A percentile compares a stretch with the other conserved stretches of the same genome.
These are phyloP conservation scores for Diaporthe ilicicola DNA, from an alignment of 2,329 filamentous ascomycete genomes.

Conservation along the genomic window DNA sequence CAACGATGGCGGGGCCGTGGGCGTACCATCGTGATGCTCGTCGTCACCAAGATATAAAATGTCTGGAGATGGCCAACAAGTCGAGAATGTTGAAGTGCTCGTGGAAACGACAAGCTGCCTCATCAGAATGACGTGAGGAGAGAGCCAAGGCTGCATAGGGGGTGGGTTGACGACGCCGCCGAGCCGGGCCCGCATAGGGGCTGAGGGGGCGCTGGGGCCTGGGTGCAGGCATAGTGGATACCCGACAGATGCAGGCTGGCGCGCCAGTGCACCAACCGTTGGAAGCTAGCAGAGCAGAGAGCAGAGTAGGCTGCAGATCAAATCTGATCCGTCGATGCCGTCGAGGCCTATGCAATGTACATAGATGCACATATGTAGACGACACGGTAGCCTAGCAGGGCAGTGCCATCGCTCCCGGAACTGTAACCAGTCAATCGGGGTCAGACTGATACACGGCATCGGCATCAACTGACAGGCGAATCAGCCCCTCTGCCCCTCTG, in stretches of 20 bases:
- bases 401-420: not conserved
- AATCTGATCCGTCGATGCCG: not conserved
- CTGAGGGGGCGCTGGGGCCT: not conserved
- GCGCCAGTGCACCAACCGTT: not conserved
- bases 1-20: not conserved
- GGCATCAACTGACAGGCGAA: not conserved
- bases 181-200: conserved; percentile 10
- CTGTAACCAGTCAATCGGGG: not conserved
- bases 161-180: conserved; percentile 13
- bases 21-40: not conserved
- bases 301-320: not conserved
- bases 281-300: not conserved
- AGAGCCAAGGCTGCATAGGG: not conserved
- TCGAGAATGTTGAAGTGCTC: not conserved
- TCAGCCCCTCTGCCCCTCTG: not conserved
- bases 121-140: conserved; percentile 4
- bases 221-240: not conserved
- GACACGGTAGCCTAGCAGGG: not conserved
- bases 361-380: not conserved
- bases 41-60: not conserved
- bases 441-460: not conserved
- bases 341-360: not conserved
- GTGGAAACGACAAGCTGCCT: not conserved
- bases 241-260: conserved; percentile 2
- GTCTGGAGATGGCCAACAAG: no score